Base-by-base conservation (phyloP, 768 basidiomycete genomes). In the Hydnomerulius pinastri region DNA sequence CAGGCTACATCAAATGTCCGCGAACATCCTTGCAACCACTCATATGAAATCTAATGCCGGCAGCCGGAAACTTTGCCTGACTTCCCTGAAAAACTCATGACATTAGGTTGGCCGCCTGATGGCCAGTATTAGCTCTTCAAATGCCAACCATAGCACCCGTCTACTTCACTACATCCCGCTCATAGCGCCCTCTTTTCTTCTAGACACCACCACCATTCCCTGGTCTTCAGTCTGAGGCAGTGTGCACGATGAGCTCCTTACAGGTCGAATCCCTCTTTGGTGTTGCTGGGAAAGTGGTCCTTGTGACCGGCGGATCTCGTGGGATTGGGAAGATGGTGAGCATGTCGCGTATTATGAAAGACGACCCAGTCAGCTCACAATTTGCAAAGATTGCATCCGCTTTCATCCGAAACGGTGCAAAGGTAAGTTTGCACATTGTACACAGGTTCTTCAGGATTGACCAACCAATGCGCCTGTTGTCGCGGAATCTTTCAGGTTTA, bases 271-370 rank as follows among this genome's bases (percentile, higher is more conserved):
- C 67, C 29, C 61, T 81, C 15, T 85, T 85, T 60, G 58, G 71
- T 52, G 81, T 85, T 49, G 63, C 73, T 28, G 78, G 70, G 21
- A 81, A 77, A 51, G 71, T 79, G 13, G 82, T 84, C 4, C 71
- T 87, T 20, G 74, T 85, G 32, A 86, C 84, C 4, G 86, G 86
- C 6, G 86, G 85, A 10, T 82, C 79, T 24, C 71, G 81, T 50
- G 85, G 85, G 5, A 77, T 86, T 25, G 84, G 86, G 4, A 85
- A 82, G 70, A 83, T 82, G 81, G 81, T 77, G 43, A 53, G 71
- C 65, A 13, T 27, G 13, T 39, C 10, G 2, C 20, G 33, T 36
- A 10, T 45, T 28, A 33, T 43, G 23, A 35, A 28, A 42, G 35
- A 38, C 35, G 25, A 29, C 18, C 17, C n/a, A 17, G 49, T 57